Evolutionary conservation across 345 rosid genomes (phyloP).

Genomic region (Acer campestre): DNA sequence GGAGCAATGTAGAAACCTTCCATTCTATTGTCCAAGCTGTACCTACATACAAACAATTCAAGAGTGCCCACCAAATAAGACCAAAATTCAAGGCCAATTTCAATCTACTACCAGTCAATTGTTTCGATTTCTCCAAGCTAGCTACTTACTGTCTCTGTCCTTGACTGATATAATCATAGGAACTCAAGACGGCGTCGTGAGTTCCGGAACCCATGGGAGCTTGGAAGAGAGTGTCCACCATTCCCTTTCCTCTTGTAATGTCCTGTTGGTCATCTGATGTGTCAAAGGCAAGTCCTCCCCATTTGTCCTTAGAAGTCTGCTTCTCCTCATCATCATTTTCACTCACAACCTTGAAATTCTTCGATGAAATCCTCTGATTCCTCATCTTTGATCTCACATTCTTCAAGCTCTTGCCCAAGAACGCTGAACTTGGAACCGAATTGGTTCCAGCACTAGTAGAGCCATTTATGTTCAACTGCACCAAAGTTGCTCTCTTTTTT

Average conservation of each 20-base stretch:
- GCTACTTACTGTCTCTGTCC: slow-evolving; percentile 52
- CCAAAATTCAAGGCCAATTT: neutral
- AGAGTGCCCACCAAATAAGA: no score
- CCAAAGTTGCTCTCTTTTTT: slow-evolving; percentile 8
- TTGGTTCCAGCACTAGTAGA: slow-evolving; percentile 8
- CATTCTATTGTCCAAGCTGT: slow-evolving; percentile 42
- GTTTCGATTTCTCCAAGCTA: neutral
- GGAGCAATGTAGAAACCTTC: slow-evolving; percentile 63
- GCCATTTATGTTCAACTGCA: slow-evolving; percentile 39
- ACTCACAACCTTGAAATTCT: slow-evolving; percentile 24
- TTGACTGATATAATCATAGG: slow-evolving; percentile 46
- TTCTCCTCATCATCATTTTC: slow-evolving; percentile 46
- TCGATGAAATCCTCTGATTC: slow-evolving; percentile 10
- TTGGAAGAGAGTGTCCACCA: slow-evolving; percentile 58
- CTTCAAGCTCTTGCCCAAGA: slow-evolving; percentile 35
- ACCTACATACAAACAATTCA: slow-evolving; percentile 26
- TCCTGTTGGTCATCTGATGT: slow-evolving; percentile 54
- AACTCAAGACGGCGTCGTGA: slow-evolving; percentile 52
- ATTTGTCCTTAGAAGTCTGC: slow-evolving; percentile 46
- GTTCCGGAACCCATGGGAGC: slow-evolving; percentile 55
- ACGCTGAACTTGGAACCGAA: slow-evolving; percentile 25
- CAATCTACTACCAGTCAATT: neutral
- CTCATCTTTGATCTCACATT: slow-evolving; percentile 21
- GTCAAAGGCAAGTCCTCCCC: slow-evolving; percentile 47
- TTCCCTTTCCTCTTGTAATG: slow-evolving; percentile 58